phyloP scores from a whole-genome alignment of 345 rosid species.

The Populus tremula region DNA sequence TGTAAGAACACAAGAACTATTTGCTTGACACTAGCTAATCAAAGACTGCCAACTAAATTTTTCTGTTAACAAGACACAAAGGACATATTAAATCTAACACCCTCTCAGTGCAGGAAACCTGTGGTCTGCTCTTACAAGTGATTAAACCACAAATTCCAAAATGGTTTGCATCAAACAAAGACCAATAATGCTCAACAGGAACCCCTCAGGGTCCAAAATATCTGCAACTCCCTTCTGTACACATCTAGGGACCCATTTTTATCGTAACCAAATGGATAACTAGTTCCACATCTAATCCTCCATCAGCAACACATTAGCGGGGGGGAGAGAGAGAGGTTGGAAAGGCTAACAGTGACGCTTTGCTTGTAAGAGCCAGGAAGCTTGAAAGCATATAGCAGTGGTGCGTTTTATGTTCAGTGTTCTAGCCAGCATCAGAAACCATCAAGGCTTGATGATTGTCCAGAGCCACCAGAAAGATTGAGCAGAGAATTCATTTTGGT shows the following conservation, averaged over 20 bases:
- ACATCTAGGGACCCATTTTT: constrained; percentile 19
- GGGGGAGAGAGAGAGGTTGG: neutral
- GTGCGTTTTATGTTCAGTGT: neutral
- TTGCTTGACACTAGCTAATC: neutral
- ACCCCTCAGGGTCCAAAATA: constrained; percentile 8
- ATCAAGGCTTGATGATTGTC: constrained; percentile 17
- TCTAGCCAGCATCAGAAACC: neutral
- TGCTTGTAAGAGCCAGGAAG: neutral
- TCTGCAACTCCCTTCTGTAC: constrained; percentile 5
- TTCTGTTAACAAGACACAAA: constrained; percentile 5
- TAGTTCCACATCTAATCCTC: constrained; percentile 9
- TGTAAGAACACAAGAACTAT: neutral
- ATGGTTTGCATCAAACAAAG: constrained; percentile 5
- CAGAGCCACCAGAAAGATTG: constrained; percentile 8
- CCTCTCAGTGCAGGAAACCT: neutral
- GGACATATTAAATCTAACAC: constrained; percentile 10
- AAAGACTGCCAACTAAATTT: constrained; percentile 4
- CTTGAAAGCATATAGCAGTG: neutral
- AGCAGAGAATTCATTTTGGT: constrained; percentile 1
- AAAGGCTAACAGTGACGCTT: neutral
- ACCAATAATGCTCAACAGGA: constrained; percentile 15
- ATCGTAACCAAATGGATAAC: constrained; percentile 14
- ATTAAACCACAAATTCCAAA: constrained; percentile 15
- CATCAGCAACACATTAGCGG: neutral
- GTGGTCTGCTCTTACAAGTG: constrained; percentile 5